Conservation (phyloP, 208 protist species). For the Trypanosomatidae sp. region DNA sequence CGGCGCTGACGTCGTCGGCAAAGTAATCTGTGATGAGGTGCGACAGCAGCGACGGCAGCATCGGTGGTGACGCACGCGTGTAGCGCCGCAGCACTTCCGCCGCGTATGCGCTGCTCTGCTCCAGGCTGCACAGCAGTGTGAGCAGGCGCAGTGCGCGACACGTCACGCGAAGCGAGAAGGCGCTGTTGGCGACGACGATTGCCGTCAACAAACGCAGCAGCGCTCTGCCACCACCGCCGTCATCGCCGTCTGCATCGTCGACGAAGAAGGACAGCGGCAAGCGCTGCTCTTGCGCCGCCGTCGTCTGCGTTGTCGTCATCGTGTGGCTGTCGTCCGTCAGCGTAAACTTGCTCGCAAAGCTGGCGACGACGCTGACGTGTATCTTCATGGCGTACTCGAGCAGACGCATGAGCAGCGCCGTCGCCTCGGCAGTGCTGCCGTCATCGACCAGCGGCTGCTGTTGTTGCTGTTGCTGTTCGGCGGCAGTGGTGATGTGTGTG, state of each 20-base stretch:
- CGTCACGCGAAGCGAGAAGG: conserved; percentile 39
- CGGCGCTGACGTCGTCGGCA: conserved; percentile 21
- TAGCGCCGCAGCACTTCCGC: background rate
- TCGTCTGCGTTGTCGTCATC: too few species aligned
- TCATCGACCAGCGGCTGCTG: too few species aligned
- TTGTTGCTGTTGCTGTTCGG: conserved; percentile 1
- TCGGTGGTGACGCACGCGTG: conserved; percentile 1
- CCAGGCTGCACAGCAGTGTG: conserved; percentile 14
- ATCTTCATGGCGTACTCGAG: conserved; percentile 66
- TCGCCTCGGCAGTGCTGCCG: background rate
- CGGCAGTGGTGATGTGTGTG: conserved; percentile 3
- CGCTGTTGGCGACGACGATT: too few species aligned
- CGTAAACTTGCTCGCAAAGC: conserved; percentile 26
- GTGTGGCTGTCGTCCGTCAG: too few species aligned
- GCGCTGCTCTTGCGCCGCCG: too few species aligned
- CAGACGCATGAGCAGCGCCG: conserved; percentile 14
- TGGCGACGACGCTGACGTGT: conserved; percentile 18
- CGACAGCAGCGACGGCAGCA: conserved; percentile 15
- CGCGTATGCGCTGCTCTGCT: conserved; percentile 44
- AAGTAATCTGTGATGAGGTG: conserved; percentile 28
- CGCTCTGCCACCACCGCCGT: too few species aligned
- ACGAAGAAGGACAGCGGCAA: too few species aligned
- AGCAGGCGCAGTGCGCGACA: conserved; percentile 45
- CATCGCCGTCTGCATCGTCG: too few species aligned
- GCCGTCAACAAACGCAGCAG: too few species aligned